Evolutionary conservation across 257 asterid species (phyloP).

Genomic region (Leonotis leonurus): DNA sequence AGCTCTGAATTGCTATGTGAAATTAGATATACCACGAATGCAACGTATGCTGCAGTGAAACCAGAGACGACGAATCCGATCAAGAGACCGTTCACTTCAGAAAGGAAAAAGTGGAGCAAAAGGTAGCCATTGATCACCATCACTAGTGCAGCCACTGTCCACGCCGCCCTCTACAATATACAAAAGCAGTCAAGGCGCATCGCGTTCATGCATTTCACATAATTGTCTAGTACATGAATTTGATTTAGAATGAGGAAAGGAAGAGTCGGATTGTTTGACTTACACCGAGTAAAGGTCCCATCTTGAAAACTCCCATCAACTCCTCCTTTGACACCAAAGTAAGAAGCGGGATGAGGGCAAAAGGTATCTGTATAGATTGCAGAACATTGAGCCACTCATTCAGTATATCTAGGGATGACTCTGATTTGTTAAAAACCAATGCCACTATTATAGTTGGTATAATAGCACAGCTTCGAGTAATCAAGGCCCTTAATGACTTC

Average conservation of each 20-base stretch:
- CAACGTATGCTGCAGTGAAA: conserved; percentile 57
- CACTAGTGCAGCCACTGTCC: conserved; percentile 90
- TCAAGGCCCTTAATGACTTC: conserved; percentile 84
- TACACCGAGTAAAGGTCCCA: conserved; percentile 71
- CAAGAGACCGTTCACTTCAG: conserved; percentile 63
- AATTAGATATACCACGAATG: conserved; percentile 68
- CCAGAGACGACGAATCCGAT: conserved; percentile 46
- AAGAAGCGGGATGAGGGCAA: conserved; percentile 96
- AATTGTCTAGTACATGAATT: background rate
- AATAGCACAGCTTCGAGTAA: conserved; percentile 96
- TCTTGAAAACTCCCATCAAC: conserved; percentile 80
- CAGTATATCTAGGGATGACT: conserved; percentile 71
- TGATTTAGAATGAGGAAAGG: conserved; percentile 13
- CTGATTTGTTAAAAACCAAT: conserved; percentile 76
- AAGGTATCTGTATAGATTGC: conserved; percentile 94
- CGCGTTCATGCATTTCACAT: background rate
- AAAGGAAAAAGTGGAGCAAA: conserved; percentile 66
- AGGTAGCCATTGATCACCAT: conserved; percentile 89
- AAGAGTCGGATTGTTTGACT: conserved; percentile 6
- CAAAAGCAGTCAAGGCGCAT: background rate
- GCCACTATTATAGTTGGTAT: conserved; percentile 91
- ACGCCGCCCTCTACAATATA: conserved; percentile 58
- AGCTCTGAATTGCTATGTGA: conserved; percentile 42
- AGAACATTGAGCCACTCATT: conserved; percentile 98
- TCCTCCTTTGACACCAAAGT: conserved; percentile 93